These are phyloP conservation scores for Ceraceosorus guamensis DNA, from an alignment of 1,284 basidiomycete species.

Conservation along the genomic window DNA sequence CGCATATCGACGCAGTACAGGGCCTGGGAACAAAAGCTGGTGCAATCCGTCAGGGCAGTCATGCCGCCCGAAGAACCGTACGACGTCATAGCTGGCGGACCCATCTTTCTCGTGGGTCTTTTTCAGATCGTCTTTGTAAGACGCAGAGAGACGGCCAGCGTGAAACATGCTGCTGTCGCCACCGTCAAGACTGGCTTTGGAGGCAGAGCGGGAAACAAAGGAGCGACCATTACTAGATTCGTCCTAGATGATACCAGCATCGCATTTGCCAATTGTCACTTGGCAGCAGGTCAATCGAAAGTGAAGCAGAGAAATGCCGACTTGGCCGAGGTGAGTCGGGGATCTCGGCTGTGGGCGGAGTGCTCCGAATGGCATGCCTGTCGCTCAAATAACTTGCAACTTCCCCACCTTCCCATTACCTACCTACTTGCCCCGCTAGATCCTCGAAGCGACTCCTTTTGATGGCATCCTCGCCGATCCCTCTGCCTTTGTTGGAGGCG, in stretches of 20 bases:
- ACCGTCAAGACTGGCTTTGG: conserved; percentile 86
- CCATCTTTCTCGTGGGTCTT: conserved; percentile 65
- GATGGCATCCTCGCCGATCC: conserved; percentile 17
- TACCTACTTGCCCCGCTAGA: conserved; percentile 8
- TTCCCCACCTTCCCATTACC: too few species aligned
- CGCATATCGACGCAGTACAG: conserved; percentile 15
- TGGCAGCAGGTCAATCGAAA: conserved; percentile 84
- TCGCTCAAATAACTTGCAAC: too few species aligned
- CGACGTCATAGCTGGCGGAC: background rate
- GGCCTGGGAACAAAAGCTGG: conserved; percentile 39
- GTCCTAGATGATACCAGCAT: conserved; percentile 65
- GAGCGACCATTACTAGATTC: conserved; percentile 82
- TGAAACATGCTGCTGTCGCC: conserved; percentile 68
- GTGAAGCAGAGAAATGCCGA: conserved; percentile 77
- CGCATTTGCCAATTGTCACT: conserved; percentile 72
- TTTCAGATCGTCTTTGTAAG: conserved; percentile 83
- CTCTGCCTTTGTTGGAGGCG: conserved; percentile 73
- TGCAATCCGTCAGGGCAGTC: conserved; percentile 1
- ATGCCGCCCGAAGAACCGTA: background rate
- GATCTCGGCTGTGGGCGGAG: background rate
- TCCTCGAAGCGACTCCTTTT: conserved; percentile 28
- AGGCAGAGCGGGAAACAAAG: conserved; percentile 93
- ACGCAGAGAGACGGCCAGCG: conserved; percentile 51
- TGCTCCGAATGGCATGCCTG: background rate
- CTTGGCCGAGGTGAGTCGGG: conserved; percentile 59